Evolutionary conservation across 2,329 filamentous ascomycete species (phyloP), one percentile per base, ranked within the genome.

Genomic region (Colletotrichum brevisporum): DNA sequence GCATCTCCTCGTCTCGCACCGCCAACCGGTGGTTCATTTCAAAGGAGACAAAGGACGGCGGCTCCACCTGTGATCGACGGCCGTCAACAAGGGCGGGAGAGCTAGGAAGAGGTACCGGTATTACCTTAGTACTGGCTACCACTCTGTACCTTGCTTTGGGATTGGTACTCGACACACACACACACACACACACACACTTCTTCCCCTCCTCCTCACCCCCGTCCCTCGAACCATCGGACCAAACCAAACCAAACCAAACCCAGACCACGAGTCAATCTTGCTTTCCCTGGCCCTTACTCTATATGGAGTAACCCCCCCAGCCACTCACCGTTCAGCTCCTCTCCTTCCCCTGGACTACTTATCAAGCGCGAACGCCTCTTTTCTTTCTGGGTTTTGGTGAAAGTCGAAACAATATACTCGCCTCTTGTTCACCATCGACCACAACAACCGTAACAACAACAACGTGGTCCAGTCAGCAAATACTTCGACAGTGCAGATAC

Each of bases 11-110:
- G 41, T 59, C 50, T 69, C 45, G 54, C 62, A 69, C 55, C 27
- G 51, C 62, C 62, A 61, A 67, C 67, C 27, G 43, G 67, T 50
- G 67, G 60, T 61, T 67, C 67, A 60, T 66, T 69, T 57, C 54
- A 66, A 69, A 69, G 62, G 67, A 69, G 67, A 69, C 67, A 69
- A 69, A 66, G 67, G 62, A 60, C 55, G 39, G 24, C 45, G 43
- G 63, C 52, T 56, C 67, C 67, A 66, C 67, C 51, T 55, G 55
- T 60, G 67, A 69, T 69, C 67, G 62, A 66, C 67, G 24, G 27
- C 67, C 67, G 47, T 69, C 55, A 62, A 55, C 62, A 31, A 60
- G 61, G 62, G 67, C 56, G 31, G 55, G 56, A 53, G 60, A 61
- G 62, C 62, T 55, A 60, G 55, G 26, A 41, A 31, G 9, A 9